These are phyloP conservation scores for Umbellularia californica DNA, from an alignment of 164 flowering plant genomes.

Conservation along the genomic window DNA sequence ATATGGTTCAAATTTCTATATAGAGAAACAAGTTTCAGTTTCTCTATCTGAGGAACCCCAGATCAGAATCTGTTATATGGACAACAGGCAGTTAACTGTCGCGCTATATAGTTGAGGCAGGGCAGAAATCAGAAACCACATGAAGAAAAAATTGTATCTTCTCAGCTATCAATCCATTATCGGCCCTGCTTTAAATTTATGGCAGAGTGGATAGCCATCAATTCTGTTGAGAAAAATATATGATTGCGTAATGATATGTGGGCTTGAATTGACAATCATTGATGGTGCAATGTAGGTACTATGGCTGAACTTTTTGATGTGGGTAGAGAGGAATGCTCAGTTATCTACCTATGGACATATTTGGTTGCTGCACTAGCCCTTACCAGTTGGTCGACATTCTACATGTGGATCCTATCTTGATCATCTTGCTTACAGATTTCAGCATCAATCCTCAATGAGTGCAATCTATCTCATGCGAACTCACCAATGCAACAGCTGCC, in stretches of 20 bases:
- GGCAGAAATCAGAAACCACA: background rate
- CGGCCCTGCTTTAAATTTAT: background rate
- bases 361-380: conserved; percentile 69
- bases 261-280: background rate
- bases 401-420: conserved; percentile 56
- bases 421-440: background rate
- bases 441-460: background rate
- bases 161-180: background rate
- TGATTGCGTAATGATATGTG: background rate
- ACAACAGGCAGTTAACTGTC: too few relatives aligned
- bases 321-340: conserved; percentile 85
- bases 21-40: background rate
- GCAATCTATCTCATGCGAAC: background rate
- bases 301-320: conserved; percentile 83
- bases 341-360: conserved; percentile 83
- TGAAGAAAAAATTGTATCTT: too few relatives aligned
- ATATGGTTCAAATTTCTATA: background rate
- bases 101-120: too few relatives aligned
- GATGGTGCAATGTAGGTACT: conserved; percentile 48
- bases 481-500: background rate
- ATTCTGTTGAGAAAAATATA: background rate
- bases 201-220: background rate
- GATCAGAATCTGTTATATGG: background rate
- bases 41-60: background rate
- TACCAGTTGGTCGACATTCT: conserved; percentile 73